These are phyloP conservation scores for Tubosaeta brunneosetosa DNA, from an alignment of 768 basidiomycete species.

Conservation along the genomic window DNA sequence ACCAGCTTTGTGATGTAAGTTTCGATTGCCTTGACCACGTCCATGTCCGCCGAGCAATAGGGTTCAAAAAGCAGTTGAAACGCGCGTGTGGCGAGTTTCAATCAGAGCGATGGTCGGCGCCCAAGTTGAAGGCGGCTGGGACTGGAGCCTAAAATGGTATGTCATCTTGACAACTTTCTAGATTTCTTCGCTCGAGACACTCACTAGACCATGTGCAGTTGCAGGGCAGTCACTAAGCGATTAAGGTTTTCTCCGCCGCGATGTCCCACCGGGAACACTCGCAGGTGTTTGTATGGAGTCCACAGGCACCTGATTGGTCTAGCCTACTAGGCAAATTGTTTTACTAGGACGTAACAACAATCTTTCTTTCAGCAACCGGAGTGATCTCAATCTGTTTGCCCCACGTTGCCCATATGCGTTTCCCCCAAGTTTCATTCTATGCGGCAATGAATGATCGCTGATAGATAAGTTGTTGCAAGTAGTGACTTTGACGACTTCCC, in stretches of 20 bases:
- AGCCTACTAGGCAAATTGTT: background rate
- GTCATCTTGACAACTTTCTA: background rate
- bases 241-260: background rate
- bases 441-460: too few species aligned
- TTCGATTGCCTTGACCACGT: slow-evolving; percentile 92
- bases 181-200: background rate
- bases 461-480: background rate
- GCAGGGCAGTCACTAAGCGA: background rate
- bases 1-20: slow-evolving; percentile 90
- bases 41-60: slow-evolving; percentile 51
- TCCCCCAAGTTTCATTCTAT: too few species aligned
- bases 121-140: background rate
- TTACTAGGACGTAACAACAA: background rate
- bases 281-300: background rate
- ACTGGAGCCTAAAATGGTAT: background rate
- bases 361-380: background rate
- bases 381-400: background rate
- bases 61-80: background rate
- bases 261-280: background rate
- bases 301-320: background rate
- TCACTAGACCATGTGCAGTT: background rate
- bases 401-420: background rate
- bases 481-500: too few species aligned
- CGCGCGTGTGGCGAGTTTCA: background rate
- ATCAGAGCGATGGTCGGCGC: background rate